phyloP scores from a whole-genome alignment of 345 rosid genomes.

The Brassica incana region DNA sequence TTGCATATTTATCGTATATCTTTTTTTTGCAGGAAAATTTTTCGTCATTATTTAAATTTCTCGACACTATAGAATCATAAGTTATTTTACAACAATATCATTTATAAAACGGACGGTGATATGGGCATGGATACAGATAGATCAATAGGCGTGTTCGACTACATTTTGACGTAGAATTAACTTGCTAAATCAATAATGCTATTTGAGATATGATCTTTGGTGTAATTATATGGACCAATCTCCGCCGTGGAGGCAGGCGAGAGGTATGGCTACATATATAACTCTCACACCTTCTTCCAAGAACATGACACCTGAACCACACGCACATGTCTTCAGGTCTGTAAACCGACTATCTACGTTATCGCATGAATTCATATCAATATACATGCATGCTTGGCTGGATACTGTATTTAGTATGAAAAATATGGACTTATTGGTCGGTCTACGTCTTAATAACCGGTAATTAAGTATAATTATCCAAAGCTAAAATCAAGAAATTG shows the following conservation, averaged over 20 bases:
- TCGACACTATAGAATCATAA: no score
- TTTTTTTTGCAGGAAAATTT: no score
- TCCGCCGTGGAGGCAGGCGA: constrained; percentile 39
- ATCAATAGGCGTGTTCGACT: not conserved
- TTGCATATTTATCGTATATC: no score
- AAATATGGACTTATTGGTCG: not conserved
- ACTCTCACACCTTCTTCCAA: constrained; percentile 11
- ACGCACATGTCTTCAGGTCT: constrained; percentile 17
- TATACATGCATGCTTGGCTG: not conserved
- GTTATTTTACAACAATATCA: not conserved
- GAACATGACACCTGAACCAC: constrained; percentile 1
- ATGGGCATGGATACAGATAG: not conserved
- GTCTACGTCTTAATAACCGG: not conserved
- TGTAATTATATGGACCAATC: not conserved
- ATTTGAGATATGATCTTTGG: not conserved
- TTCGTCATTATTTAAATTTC: no score
- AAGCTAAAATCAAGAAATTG: not conserved
- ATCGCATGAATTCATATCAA: not conserved
- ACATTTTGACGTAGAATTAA: not conserved
- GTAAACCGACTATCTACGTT: not conserved
- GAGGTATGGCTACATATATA: constrained; percentile 15
- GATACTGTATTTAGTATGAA: not conserved
- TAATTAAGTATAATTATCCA: not conserved
- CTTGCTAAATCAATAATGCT: not conserved
- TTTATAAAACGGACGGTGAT: not conserved